Percentiles rank a stretch among this genome's conserved stretches.
Evolutionary conservation across 176 grass and related monocot species (phyloP).

Genomic region (Eleusine coracana): DNA sequence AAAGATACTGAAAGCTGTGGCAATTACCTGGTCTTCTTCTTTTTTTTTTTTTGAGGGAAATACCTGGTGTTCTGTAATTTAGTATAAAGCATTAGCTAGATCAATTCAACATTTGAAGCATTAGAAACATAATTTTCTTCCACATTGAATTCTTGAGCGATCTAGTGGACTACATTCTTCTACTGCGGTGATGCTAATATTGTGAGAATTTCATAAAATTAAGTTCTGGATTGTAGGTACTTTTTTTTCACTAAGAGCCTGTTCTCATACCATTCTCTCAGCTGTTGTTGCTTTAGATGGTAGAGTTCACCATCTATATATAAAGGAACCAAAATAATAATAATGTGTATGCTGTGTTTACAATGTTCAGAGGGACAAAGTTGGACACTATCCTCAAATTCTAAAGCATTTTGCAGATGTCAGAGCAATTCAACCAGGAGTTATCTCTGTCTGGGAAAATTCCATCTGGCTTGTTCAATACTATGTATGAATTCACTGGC

Average conservation of each 20-base stretch:
- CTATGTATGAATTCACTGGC: constrained; percentile 80
- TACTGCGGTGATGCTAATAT: no score
- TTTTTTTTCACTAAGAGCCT: no score
- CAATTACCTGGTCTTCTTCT: not conserved
- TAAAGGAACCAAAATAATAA: not conserved
- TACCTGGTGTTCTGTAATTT: not conserved
- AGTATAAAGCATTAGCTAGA: not conserved
- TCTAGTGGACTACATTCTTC: no score
- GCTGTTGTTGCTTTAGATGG: no score
- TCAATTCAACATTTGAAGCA: not conserved
- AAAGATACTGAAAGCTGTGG: no score
- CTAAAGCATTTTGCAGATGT: constrained; percentile 76
- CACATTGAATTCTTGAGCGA: no score
- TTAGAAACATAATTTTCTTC: no score
- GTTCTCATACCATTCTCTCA: no score
- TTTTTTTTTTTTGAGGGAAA: no score
- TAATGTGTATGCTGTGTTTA: not conserved
- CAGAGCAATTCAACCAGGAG: constrained; percentile 97
- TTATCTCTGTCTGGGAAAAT: constrained; percentile 92
- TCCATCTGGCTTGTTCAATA: constrained; percentile 85
- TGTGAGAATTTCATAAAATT: no score
- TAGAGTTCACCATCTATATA: no score
- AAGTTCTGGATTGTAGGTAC: no score
- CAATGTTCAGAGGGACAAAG: not conserved
- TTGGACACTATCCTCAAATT: constrained; percentile 17